Percentiles rank a stretch among this genome's conserved stretches.
These are phyloP conservation scores for Odonthalia washingtoniensis DNA, from an alignment of 31 red algal species.

Conservation along the genomic window DNA sequence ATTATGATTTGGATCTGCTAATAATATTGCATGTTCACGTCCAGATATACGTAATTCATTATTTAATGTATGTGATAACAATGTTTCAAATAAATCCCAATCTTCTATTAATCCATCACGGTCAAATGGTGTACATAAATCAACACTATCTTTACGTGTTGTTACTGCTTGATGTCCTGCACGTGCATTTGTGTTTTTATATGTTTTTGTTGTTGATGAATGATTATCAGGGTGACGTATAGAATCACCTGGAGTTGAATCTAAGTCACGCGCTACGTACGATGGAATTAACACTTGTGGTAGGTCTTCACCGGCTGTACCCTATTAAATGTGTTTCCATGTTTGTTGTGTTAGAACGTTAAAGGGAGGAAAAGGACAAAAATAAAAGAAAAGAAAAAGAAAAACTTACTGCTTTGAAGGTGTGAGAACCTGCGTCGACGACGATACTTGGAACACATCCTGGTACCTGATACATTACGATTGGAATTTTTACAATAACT, in stretches of 20 bases:
- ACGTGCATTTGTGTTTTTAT: conserved; percentile 3
- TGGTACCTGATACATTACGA: conserved; percentile 86
- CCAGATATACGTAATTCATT: conserved; percentile 54
- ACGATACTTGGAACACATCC: conserved; percentile 71
- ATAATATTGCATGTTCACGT: conserved; percentile 81
- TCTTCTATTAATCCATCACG: conserved; percentile 75
- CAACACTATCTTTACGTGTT: conserved; percentile 64
- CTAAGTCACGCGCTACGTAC: conserved; percentile 45
- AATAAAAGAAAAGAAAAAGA: background rate
- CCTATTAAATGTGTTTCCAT: background rate
- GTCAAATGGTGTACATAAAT: conserved; percentile 73
- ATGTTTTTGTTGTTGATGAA: background rate
- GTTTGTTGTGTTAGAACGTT: background rate
- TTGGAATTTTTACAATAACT: conserved; percentile 8
- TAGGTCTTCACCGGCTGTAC: conserved; percentile 77
- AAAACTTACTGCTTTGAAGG: conserved; percentile 72
- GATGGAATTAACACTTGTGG: conserved; percentile 71
- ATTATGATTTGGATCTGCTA: conserved; percentile 86
- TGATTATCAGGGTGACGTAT: conserved; percentile 5
- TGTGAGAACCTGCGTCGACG: conserved; percentile 84
- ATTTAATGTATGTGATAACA: conserved; percentile 64
- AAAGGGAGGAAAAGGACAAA: background rate
- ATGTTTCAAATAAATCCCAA: conserved; percentile 85
- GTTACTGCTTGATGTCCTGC: conserved; percentile 63
- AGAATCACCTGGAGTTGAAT: conserved; percentile 23